Conservation (phyloP, 2,329 filamentous ascomycete species). For the Beauveria australis region DNA sequence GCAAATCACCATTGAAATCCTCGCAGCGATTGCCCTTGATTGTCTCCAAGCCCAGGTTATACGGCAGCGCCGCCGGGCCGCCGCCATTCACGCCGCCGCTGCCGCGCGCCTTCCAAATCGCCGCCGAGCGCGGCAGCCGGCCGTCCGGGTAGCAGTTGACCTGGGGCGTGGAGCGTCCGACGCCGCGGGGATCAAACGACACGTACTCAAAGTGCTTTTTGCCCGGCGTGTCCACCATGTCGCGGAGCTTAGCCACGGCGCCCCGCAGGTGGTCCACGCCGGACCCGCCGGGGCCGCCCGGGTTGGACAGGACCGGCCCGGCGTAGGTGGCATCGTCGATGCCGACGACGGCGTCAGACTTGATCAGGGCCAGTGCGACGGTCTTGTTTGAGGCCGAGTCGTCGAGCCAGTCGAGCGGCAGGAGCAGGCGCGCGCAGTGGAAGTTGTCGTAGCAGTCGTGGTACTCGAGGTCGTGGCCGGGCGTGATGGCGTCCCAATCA, state of each 20-base stretch:
- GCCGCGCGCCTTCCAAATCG: constrained; percentile 24
- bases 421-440: constrained; percentile 33
- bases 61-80: constrained; percentile 16
- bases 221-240: constrained; percentile 19
- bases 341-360: constrained; percentile 30
- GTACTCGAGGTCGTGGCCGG: constrained; percentile 28
- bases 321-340: constrained; percentile 30
- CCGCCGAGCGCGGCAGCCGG: constrained; percentile 21
- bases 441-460: constrained; percentile 30
- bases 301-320: constrained; percentile 36
- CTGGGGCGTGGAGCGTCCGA: constrained; percentile 28
- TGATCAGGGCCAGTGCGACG: constrained; percentile 33
- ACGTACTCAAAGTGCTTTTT: constrained; percentile 32
- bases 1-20: constrained; percentile 20
- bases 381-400: constrained; percentile 18
- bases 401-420: constrained; percentile 36
- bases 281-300: constrained; percentile 36
- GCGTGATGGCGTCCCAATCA: constrained; percentile 28
- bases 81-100: constrained; percentile 19
- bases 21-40: constrained; percentile 24
- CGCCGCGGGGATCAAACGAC: constrained; percentile 36
- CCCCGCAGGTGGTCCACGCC: constrained; percentile 25
- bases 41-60: constrained; percentile 19
- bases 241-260: constrained; percentile 23
- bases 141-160: constrained; percentile 30